Evolutionary conservation across 83 land plant species (phyloP).

Genomic region (Diphasiastrum complanatum): DNA sequence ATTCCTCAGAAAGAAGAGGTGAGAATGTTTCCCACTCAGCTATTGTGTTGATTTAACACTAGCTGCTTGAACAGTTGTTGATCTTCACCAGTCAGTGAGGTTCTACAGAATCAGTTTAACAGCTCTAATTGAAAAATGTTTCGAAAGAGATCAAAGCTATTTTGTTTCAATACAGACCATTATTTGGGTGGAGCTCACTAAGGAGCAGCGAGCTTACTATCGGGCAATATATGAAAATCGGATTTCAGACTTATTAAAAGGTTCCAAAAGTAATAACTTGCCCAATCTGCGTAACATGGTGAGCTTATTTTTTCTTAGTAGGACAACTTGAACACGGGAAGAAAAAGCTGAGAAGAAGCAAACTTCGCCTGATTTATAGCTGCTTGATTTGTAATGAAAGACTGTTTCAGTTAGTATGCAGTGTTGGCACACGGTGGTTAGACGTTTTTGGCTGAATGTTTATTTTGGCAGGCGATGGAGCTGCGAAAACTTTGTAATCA

Average conservation of each 20-base stretch:
- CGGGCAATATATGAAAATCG: conserved; percentile 31
- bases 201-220: conserved; percentile 29
- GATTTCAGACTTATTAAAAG: conserved; percentile 27
- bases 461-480: conserved; percentile 33
- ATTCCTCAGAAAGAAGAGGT: conserved; percentile 38
- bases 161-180: conserved; percentile 26
- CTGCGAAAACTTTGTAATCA: conserved; percentile 36
- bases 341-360: no score
- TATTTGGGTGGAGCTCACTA: conserved; percentile 36
- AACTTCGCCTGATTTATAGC: not conserved
- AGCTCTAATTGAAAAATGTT: no score
- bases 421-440: no score
- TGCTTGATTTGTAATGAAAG: not conserved
- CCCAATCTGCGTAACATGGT: conserved; percentile 35
- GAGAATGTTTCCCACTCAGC: not conserved
- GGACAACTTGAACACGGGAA: no score
- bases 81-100: not conserved
- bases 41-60: not conserved
- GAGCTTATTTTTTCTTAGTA: conserved; percentile 1
- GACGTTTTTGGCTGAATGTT: no score
- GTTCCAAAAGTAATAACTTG: conserved; percentile 22
- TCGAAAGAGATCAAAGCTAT: not conserved
- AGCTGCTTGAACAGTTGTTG: not conserved
- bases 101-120: no score
- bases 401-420: no score